Evolutionary conservation across 805 yeast genomes (phyloP).

Genomic region (Candida ascalaphidarum): DNA sequence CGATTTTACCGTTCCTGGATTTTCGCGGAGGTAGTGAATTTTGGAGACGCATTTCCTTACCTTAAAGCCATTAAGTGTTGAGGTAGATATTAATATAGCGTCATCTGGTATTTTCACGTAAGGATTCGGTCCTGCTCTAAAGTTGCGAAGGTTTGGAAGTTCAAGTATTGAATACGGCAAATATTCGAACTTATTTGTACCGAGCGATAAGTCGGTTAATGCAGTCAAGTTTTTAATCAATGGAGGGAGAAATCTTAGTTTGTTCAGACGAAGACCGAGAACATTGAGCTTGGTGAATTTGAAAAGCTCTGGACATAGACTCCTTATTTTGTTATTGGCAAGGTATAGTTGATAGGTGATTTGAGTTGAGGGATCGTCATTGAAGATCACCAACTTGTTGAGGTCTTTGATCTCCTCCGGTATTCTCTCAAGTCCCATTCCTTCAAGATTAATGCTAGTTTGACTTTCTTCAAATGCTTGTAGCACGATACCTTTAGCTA

Average conservation of each 20-base stretch:
- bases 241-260: constrained; percentile 11
- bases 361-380: constrained; percentile 11
- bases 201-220: constrained; percentile 44
- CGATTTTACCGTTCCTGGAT: constrained; percentile 30
- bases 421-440: constrained; percentile 36
- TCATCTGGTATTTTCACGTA: constrained; percentile 17
- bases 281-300: constrained; percentile 43
- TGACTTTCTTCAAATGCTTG: constrained; percentile 39
- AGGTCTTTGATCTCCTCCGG: constrained; percentile 56
- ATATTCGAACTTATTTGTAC: constrained; percentile 40
- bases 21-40: constrained; percentile 1
- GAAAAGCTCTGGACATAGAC: constrained; percentile 43
- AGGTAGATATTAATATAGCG: constrained; percentile 11
- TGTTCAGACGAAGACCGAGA: constrained; percentile 42
- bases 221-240: constrained; percentile 12
- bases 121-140: constrained; percentile 53
- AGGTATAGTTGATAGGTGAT: constrained; percentile 40
- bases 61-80: constrained; percentile 17
- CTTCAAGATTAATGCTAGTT: constrained; percentile 39
- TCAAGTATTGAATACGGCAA: constrained; percentile 48
- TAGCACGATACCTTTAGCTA: constrained; percentile 35
- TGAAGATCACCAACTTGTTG: constrained; percentile 41
- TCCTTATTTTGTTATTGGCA: constrained; percentile 38
- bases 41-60: constrained; percentile 8
- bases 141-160: constrained; percentile 30